These are phyloP conservation scores for Parvularia atlantis DNA, from an alignment of 78 protist species.

Conservation along the genomic window DNA sequence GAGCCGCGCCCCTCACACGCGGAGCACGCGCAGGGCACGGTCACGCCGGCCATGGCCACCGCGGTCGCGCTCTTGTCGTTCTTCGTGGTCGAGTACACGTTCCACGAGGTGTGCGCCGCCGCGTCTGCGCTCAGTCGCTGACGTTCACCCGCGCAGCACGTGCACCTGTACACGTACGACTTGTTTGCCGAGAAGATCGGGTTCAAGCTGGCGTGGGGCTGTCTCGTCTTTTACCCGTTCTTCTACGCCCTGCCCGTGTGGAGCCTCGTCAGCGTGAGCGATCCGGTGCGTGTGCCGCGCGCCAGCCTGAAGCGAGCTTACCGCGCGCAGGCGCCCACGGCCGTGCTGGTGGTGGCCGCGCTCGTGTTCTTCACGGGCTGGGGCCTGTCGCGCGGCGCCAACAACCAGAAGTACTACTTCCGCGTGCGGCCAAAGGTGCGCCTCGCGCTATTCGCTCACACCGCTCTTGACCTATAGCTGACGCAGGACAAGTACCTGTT, in stretches of 20 bases:
- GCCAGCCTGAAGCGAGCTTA: too few relatives aligned
- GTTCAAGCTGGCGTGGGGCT: conserved; percentile 5
- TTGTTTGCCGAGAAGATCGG: background rate
- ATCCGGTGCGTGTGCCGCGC: too few relatives aligned
- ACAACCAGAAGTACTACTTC: background rate
- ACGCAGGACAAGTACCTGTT: too few relatives aligned
- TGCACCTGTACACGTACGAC: conserved; percentile 9
- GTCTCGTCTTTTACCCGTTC: background rate
- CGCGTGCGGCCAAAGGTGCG: background rate
- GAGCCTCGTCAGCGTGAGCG: background rate
- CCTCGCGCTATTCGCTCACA: too few relatives aligned
- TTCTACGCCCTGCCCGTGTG: conserved; percentile 2
- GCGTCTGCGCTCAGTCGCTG: too few relatives aligned
- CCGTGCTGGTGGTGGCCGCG: background rate
- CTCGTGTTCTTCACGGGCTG: background rate
- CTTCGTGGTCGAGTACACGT: background rate
- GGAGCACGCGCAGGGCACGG: too few relatives aligned
- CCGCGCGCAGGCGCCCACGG: background rate
- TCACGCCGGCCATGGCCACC: background rate
- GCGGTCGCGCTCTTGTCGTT: background rate
- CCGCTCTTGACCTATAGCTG: too few relatives aligned
- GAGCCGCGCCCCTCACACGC: too few relatives aligned
- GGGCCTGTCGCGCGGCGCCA: conserved; percentile 8
- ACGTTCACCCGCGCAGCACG: too few relatives aligned
- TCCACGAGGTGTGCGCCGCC: too few relatives aligned